These are phyloP conservation scores for Agrostemma githago DNA, from an alignment of 148 eudicot genomes.

Conservation along the genomic window DNA sequence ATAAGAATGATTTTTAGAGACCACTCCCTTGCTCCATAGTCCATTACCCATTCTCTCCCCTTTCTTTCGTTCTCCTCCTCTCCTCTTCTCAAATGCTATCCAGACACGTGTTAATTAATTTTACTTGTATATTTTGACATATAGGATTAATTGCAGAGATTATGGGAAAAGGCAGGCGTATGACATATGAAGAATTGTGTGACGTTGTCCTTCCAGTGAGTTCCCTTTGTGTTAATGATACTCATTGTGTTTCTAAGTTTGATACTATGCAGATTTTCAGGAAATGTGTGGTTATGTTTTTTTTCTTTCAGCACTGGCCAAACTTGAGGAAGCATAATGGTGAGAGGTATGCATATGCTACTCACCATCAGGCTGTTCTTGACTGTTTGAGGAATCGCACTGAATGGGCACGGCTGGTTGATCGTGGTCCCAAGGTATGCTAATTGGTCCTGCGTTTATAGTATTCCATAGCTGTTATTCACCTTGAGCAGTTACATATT, in stretches of 20 bases:
- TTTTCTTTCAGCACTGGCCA: slow-evolving; percentile 70
- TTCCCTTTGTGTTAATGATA: slow-evolving; percentile 20
- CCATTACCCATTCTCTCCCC: background rate
- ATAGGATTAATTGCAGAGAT: slow-evolving; percentile 86
- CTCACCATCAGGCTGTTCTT: slow-evolving; percentile 93
- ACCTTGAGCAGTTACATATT: background rate
- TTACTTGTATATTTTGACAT: slow-evolving; percentile 6
- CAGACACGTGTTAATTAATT: background rate
- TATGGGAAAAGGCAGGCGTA: slow-evolving; percentile 83
- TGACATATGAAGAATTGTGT: slow-evolving; percentile 89
- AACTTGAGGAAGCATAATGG: slow-evolving; percentile 97
- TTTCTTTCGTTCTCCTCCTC: background rate
- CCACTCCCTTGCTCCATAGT: background rate
- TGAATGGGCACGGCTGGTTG: slow-evolving; percentile 93
- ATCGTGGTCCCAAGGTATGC: slow-evolving; percentile 97
- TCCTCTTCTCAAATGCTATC: background rate
- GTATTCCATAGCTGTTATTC: background rate
- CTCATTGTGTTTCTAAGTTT: slow-evolving; percentile 6
- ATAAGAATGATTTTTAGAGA: background rate
- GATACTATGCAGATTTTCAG: background rate
- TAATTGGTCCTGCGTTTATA: background rate
- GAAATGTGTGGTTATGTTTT: slow-evolving; percentile 4
- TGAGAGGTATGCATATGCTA: slow-evolving; percentile 90
- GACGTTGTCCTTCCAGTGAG: slow-evolving; percentile 85
- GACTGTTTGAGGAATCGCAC: slow-evolving; percentile 94